phyloP scores from a whole-genome alignment of 768 basidiomycete species.

The Leccinum aurantiacum region DNA sequence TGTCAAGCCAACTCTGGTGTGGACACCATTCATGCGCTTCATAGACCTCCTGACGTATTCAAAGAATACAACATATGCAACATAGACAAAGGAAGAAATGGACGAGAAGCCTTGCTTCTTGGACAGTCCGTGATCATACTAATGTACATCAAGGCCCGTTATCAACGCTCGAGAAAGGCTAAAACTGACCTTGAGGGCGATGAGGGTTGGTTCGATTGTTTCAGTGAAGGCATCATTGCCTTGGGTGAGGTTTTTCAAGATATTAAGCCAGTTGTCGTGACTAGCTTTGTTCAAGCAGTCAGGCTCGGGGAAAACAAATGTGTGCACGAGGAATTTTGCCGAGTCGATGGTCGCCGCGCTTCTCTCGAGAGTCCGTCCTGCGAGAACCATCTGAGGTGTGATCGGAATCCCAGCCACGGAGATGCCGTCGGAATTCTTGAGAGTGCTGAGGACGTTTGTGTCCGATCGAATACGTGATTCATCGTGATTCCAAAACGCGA shows the following conservation, averaged over 20 bases:
- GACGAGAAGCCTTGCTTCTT: slow-evolving; percentile 50
- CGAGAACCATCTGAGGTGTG: slow-evolving; percentile 74
- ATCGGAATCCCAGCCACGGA: slow-evolving; percentile 64
- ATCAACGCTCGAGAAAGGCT: slow-evolving; percentile 13
- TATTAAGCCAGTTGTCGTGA: slow-evolving; percentile 63
- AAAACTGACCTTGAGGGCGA: slow-evolving; percentile 44
- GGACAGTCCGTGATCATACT: slow-evolving; percentile 57
- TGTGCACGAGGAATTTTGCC: slow-evolving; percentile 72
- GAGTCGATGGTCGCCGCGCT: slow-evolving; percentile 54
- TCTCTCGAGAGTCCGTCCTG: slow-evolving; percentile 59
- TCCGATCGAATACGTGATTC: slow-evolving; percentile 52
- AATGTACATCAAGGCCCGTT: slow-evolving; percentile 13
- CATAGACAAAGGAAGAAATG: slow-evolving; percentile 68
- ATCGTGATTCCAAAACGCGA: slow-evolving; percentile 74
- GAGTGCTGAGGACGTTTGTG: slow-evolving; percentile 55
- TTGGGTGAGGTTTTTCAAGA: slow-evolving; percentile 45
- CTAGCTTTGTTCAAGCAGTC: slow-evolving; percentile 65
- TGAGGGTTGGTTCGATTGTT: slow-evolving; percentile 42
- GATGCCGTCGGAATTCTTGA: slow-evolving; percentile 51
- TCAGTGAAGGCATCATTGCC: slow-evolving; percentile 39
- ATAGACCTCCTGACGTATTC: slow-evolving; percentile 76
- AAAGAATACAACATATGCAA: slow-evolving; percentile 75
- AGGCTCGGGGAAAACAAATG: slow-evolving; percentile 78
- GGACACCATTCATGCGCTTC: slow-evolving; percentile 77
- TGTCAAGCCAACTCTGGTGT: slow-evolving; percentile 87